These are phyloP conservation scores for Petunia axillaris DNA, from an alignment of 257 asterid species.

Conservation along the genomic window DNA sequence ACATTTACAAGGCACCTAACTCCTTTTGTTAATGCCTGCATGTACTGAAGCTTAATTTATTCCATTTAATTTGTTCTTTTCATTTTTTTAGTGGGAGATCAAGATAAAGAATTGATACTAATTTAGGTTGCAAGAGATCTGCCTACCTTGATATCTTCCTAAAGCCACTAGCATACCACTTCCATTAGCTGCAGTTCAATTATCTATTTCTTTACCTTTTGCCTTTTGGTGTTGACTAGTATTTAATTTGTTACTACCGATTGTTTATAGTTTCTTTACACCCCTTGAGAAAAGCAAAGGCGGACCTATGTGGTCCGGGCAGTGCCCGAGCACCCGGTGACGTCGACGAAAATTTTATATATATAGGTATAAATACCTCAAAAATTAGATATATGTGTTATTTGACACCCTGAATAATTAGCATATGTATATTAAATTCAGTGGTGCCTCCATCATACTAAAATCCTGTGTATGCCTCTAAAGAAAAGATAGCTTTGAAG, in stretches of 20 bases:
- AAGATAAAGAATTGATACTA: not conserved
- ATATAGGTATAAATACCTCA: no score
- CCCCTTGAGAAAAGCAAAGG: no score
- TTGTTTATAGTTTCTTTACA: no score
- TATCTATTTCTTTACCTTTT: not conserved
- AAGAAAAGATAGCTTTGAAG: no score
- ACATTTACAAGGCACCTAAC: conserved; percentile 17
- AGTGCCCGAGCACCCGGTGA: no score
- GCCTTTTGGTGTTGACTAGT: not conserved
- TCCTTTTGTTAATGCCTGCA: conserved; percentile 6
- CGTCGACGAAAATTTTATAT: no score
- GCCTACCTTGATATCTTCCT: not conserved
- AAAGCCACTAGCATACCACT: not conserved
- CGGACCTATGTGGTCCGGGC: no score
- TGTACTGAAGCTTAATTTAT: conserved; percentile 13
- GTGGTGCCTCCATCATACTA: no score
- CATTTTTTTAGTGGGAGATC: not conserved
- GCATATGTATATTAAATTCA: no score
- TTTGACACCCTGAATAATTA: no score
- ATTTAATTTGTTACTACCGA: not conserved
- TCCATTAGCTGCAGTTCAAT: conserved; percentile 20
- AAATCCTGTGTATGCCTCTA: no score
- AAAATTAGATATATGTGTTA: no score
- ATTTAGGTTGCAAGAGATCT: not conserved
- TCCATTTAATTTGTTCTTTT: conserved; percentile 3